phyloP scores from a whole-genome alignment of 345 rosid genomes.

The Hibiscus syriacus region DNA sequence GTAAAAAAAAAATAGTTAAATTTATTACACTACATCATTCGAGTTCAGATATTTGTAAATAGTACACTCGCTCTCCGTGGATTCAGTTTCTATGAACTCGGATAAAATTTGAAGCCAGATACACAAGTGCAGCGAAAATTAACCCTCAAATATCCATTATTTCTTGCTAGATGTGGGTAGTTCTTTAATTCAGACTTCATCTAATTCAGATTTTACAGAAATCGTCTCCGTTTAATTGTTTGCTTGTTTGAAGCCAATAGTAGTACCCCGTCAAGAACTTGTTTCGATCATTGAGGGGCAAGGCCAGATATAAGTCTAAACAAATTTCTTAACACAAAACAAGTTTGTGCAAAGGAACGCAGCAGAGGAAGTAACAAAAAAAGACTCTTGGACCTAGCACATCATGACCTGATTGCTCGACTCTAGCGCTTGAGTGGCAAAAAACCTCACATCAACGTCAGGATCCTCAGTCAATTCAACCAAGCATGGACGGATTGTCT shows the following conservation, averaged over 20 bases:
- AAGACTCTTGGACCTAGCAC: conserved; percentile 13
- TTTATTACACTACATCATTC: no score
- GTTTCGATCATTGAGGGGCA: not conserved
- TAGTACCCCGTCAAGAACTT: not conserved
- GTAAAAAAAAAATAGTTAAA: no score
- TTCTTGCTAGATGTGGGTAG: no score
- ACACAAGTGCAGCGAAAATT: no score
- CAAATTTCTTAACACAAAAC: not conserved
- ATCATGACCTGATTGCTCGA: conserved; percentile 53
- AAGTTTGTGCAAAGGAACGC: conserved; percentile 1
- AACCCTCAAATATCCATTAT: no score
- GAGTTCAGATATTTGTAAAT: no score
- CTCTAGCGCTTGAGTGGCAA: conserved; percentile 54
- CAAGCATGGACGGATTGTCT: conserved; percentile 55
- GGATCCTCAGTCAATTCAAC: conserved; percentile 70
- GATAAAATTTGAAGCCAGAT: no score
- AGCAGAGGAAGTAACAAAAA: not conserved
- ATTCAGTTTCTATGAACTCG: no score
- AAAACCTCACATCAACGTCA: conserved; percentile 72
- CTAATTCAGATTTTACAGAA: no score
- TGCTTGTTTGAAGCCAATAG: not conserved
- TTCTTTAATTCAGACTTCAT: no score
- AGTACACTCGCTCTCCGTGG: no score
- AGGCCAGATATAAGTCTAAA: not conserved
- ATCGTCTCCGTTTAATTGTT: no score